These are phyloP conservation scores for Candida ficus DNA, from an alignment of 805 yeast species.

Conservation along the genomic window DNA sequence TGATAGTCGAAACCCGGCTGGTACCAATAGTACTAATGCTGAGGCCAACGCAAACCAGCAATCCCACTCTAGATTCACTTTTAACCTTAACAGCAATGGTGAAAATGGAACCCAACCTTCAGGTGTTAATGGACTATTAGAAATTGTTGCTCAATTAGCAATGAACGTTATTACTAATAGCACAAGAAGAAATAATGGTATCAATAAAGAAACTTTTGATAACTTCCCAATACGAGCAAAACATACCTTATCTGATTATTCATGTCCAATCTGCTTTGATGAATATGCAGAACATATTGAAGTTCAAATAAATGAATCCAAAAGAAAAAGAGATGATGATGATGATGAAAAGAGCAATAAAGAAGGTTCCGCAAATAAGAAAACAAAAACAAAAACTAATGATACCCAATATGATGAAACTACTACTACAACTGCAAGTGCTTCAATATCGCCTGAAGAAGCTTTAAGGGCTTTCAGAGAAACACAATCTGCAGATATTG, in stretches of 20 bases:
- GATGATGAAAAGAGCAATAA: too few relatives aligned
- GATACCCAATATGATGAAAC: neutral
- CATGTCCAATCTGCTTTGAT: slow-evolving; percentile 67
- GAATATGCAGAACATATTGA: slow-evolving; percentile 26
- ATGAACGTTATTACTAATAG: slow-evolving; percentile 44
- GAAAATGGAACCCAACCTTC: neutral
- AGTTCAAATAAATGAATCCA: slow-evolving; percentile 16
- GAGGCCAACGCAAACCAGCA: neutral
- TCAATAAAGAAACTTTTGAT: slow-evolving; percentile 48
- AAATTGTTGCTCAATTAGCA: slow-evolving; percentile 67
- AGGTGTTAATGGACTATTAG: slow-evolving; percentile 48
- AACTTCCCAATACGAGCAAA: slow-evolving; percentile 37
- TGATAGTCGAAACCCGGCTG: neutral
- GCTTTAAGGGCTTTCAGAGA: slow-evolving; percentile 7
- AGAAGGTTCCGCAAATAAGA: too few relatives aligned
- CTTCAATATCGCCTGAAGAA: neutral
- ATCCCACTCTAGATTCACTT: neutral
- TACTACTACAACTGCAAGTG: neutral
- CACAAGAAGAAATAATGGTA: slow-evolving; percentile 36
- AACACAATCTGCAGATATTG: slow-evolving; percentile 1
- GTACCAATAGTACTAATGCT: neutral
- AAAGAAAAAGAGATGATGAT: slow-evolving; percentile 19
- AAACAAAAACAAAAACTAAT: slow-evolving; percentile 4
- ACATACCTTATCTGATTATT: slow-evolving; percentile 28
- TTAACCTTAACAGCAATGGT: neutral